Evolutionary conservation across 2,329 filamentous ascomycete genomes (phyloP), one percentile per base, ranked within the genome.

Genomic region (Amphichorda felina): DNA sequence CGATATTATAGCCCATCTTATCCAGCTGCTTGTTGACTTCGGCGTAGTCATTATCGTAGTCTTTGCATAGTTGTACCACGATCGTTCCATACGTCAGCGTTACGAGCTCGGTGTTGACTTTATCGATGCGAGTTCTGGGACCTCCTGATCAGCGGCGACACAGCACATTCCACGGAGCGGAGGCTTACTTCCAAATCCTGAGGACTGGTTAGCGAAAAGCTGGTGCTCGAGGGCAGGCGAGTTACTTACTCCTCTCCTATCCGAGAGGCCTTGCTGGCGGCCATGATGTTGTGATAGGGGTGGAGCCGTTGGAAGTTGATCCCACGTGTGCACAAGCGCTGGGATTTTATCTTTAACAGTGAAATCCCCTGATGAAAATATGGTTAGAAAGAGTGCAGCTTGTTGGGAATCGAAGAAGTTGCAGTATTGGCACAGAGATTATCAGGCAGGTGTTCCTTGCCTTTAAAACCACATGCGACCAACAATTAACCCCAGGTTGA

Each of bases 1-100:
- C 91, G 44, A 98, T 98, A 52, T 96, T 96, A 64, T 96, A 95
- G 37, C 91, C 91, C 91, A 98, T 98, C 63, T 89, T 93, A 55
- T 98, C 91, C 30, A 98, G 72, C 58, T 98, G 91, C 58, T 89
- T 87, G 64, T 98, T 98, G 55, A 98, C 89, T 57, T 96, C 87
- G 35, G 75, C 68, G 55, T 98, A 98, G 62, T 96, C 86, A 50
- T 76, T 79, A 49, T 95, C 87, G 56, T 89, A 94, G 65, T 98
- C 91, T 59, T 89, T 89, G 66, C 89, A 96, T 45, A 98, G 70
- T 58, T 96, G 89, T 38, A 87, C 84, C 38, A 98, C 91, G 43
- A 98, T 93, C 17, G 91, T 96, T 53, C 91, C 91, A 59, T 98
- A 98, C 22, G 91, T 98, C 50, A 98, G 73, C 31, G 88, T 95